Base-by-base conservation (phyloP, 139 green algal species). In the Ulvella scutata region DNA sequence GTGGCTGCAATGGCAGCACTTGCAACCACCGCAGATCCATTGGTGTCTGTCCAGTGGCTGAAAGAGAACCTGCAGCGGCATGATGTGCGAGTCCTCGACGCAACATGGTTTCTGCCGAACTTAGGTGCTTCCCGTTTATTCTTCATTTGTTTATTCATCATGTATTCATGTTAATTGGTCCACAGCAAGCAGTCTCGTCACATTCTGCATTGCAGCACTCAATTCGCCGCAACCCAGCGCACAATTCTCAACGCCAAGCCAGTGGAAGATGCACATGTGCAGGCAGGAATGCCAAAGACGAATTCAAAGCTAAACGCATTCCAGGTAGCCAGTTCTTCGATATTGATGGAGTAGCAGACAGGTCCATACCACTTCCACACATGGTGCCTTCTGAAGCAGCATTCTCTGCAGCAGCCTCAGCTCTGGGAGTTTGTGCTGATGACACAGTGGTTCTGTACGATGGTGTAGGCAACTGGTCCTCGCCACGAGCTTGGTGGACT, bases 391-490 rank as follows among this genome's bases (percentile, higher is more conserved):
- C 82, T 0, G 78, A 74, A 28, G 29, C 10, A 17, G 62, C 62
- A 2, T 98, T 99, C 86, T 85, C 84, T 0, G 91, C 89, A 4
- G 93, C 91, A 3, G 83, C 86, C 38, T 86, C 96, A 59, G 88
- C 87, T 0, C 80, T 98, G 31, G 87, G 87, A 59, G 87, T 98
- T 21, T 76, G 33, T 28, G 81, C 82, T 29, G 76, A 84, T 43
- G 83, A 85, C 43, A 44, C 72, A 0, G 80, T 98, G 37, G 90
- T 98, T 21, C 73, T 97, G 35, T 98, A 98, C 74, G 94, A 98
- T 82, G 75, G 88, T 34, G 38, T 81, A 37, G 93, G 94, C 60
- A 82, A 95, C 29, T 98, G 97, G 83, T 90, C 82, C 38, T 84
- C 89, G 0, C 87, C 94, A 0, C 79, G 94, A 3, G 88, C 78